Evolutionary conservation across 306 rosid species (phyloP).

Genomic region (Castanea crenata): DNA sequence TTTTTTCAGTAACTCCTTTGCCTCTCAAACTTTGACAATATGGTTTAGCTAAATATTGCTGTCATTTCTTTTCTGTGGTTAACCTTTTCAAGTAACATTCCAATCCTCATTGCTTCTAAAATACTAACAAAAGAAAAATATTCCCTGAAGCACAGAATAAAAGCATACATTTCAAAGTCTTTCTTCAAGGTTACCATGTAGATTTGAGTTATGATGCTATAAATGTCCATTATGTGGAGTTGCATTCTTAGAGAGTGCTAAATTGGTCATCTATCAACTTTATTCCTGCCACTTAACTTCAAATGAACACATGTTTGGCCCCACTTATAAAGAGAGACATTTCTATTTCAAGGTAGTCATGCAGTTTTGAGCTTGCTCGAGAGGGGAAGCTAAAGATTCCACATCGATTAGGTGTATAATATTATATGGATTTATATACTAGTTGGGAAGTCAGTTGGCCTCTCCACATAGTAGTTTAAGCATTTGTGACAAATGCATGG

Average conservation of each 20-base stretch:
- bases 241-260: not conserved
- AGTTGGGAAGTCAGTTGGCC: not conserved
- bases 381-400: not conserved
- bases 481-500: not conserved
- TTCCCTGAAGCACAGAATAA: not conserved
- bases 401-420: not conserved
- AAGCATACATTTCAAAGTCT: not conserved
- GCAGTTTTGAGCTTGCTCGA: not conserved
- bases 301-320: not conserved
- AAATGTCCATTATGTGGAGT: not conserved
- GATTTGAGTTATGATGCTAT: not conserved
- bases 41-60: not conserved
- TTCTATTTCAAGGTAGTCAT: not conserved
- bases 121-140: not conserved
- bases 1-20: not conserved
- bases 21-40: not conserved
- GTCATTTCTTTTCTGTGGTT: not conserved
- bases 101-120: not conserved
- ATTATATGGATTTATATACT: not conserved
- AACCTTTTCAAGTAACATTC: slow-evolving; percentile 1
- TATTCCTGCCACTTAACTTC: not conserved
- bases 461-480: not conserved
- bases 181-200: not conserved
- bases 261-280: not conserved
- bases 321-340: not conserved